Evolutionary conservation across 441 rosid genomes (phyloP).

Genomic region (Mallotus repandus): DNA sequence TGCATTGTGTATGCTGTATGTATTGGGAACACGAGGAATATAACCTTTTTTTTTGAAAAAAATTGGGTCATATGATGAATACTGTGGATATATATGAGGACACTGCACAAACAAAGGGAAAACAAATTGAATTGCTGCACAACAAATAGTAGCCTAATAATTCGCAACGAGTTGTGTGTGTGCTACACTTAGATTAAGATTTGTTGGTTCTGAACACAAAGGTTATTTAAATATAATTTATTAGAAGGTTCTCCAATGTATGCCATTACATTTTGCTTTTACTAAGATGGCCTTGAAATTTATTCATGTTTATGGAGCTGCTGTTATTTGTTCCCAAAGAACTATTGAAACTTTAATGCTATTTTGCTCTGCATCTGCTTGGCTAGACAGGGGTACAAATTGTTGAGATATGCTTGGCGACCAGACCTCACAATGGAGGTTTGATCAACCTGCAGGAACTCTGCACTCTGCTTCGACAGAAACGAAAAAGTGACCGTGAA

Average conservation of each 20-base stretch:
- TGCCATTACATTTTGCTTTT: neutral
- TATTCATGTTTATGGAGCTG: neutral
- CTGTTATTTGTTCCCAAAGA: neutral
- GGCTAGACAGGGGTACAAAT: conserved; percentile 82
- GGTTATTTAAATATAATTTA: neutral
- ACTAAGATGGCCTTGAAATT: neutral
- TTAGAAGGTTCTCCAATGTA: neutral
- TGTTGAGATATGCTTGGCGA: conserved; percentile 88
- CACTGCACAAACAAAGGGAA: neutral
- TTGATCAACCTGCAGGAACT: conserved; percentile 83
- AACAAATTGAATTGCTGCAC: neutral
- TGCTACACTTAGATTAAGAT: neutral
- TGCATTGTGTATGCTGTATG: neutral
- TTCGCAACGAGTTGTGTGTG: neutral
- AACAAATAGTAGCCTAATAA: neutral
- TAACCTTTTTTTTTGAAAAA: neutral
- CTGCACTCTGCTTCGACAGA: conserved; percentile 68
- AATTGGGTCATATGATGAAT: neutral
- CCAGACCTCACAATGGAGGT: conserved; percentile 89
- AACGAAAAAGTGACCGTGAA: conserved; percentile 73
- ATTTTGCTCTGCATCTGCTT: conserved; percentile 21
- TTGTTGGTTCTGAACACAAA: neutral
- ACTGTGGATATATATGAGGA: neutral
- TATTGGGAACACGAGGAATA: neutral
- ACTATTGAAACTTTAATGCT: neutral